Evolutionary conservation across 257 asterid genomes (phyloP).

Genomic region (Penstemon newberryi): DNA sequence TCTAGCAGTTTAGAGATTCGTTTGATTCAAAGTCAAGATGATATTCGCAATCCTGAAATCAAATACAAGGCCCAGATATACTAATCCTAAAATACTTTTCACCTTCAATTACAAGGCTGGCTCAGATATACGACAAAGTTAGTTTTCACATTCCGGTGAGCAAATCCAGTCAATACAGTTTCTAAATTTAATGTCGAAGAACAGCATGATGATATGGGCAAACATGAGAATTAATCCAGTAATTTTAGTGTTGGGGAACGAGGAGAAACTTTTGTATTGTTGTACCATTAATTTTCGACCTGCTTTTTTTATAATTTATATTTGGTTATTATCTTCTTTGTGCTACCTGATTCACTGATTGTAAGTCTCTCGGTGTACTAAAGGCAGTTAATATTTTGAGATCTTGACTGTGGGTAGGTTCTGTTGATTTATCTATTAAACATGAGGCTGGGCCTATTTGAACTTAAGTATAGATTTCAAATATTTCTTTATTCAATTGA

Average conservation of each 20-base stretch:
- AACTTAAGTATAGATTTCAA: neutral
- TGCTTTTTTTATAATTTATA: neutral
- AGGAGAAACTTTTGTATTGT: neutral
- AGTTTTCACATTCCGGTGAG: neutral
- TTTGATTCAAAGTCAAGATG: conserved; percentile 84
- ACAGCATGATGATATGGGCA: neutral
- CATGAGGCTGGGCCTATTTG: neutral
- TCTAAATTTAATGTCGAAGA: neutral
- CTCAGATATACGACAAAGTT: conserved; percentile 57
- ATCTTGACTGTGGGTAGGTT: no score
- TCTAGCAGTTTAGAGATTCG: conserved; percentile 96
- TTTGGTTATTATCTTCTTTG: neutral
- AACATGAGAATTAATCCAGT: conserved; percentile 1
- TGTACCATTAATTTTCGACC: neutral
- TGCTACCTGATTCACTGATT: no score
- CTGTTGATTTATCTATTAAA: neutral
- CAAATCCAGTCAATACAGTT: conserved; percentile 3
- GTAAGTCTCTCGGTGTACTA: no score
- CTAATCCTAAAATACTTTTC: no score
- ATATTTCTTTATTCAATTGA: no score
- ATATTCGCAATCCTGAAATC: conserved; percentile 86
- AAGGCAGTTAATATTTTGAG: no score
- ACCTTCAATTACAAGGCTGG: no score
- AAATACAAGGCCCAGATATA: conserved; percentile 42
- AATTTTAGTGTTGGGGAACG: conserved; percentile 1